Evolutionary conservation across 2,329 filamentous ascomycete genomes (phyloP).

Genomic region (Pezicula neosporulosa): DNA sequence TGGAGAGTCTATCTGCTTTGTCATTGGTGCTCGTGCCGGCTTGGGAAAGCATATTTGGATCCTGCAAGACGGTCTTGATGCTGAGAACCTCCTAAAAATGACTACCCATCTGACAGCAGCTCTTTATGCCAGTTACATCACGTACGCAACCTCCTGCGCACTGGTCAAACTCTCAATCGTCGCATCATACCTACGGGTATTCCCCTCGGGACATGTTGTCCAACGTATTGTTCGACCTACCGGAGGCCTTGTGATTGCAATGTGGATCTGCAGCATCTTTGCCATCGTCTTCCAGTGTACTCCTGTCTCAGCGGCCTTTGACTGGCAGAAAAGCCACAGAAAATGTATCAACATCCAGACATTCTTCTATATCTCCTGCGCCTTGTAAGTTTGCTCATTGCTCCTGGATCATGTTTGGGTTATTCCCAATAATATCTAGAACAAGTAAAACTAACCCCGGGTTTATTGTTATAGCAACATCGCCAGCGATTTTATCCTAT

Average conservation of each 20-base stretch:
- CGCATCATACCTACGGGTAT: slow-evolving; percentile 7
- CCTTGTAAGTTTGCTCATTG: too few relatives aligned
- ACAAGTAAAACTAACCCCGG: too few relatives aligned
- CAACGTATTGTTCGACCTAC: slow-evolving; percentile 1
- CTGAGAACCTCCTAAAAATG: neutral
- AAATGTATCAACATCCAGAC: slow-evolving; percentile 8
- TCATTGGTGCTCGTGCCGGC: slow-evolving; percentile 4
- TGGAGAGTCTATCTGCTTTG: slow-evolving; percentile 1
- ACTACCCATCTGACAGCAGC: neutral
- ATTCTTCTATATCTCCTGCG: slow-evolving; percentile 5
- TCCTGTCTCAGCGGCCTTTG: slow-evolving; percentile 4
- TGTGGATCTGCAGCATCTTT: slow-evolving; percentile 1
- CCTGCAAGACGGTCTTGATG: neutral
- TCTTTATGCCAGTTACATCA: slow-evolving; percentile 2
- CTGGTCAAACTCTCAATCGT: slow-evolving; percentile 10
- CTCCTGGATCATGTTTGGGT: too few relatives aligned
- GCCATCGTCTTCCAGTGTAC: slow-evolving; percentile 5
- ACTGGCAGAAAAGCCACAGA: slow-evolving; percentile 1
- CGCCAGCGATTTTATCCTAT: slow-evolving; percentile 3
- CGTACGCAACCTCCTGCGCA: slow-evolving; percentile 5
- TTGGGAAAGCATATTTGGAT: slow-evolving; percentile 10
- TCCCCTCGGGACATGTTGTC: neutral
- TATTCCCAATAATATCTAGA: too few relatives aligned
- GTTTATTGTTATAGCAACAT: too few relatives aligned
- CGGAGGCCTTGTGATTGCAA: neutral